phyloP scores from a whole-genome alignment of 2,329 filamentous ascomycete species.

The Alternaria novae-zelandiae region DNA sequence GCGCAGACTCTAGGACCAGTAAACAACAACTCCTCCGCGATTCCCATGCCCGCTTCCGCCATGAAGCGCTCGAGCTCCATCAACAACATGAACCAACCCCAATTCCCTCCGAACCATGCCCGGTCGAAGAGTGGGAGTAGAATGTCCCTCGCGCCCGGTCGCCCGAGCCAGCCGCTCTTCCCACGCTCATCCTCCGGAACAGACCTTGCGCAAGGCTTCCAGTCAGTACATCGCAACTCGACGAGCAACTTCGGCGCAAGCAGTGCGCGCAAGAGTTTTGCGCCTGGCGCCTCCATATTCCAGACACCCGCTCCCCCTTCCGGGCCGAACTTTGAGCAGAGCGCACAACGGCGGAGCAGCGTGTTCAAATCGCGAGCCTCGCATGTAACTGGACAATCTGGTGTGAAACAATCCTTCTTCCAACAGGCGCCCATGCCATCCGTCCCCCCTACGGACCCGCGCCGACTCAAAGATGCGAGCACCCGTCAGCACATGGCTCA shows the following conservation, averaged over 20 bases:
- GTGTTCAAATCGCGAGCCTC: slow-evolving; percentile 62
- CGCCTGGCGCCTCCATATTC: slow-evolving; percentile 61
- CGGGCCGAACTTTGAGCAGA: slow-evolving; percentile 61
- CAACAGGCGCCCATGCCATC: slow-evolving; percentile 82
- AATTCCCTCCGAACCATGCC: slow-evolving; percentile 66
- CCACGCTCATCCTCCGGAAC: slow-evolving; percentile 82
- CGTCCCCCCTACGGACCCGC: slow-evolving; percentile 83
- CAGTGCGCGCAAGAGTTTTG: slow-evolving; percentile 73
- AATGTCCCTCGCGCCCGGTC: slow-evolving; percentile 79
- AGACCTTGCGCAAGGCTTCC: slow-evolving; percentile 81
- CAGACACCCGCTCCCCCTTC: slow-evolving; percentile 54
- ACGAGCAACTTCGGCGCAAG: slow-evolving; percentile 69
- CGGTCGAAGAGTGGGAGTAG: slow-evolving; percentile 83
- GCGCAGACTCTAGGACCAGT: slow-evolving; percentile 82
- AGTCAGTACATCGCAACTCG: slow-evolving; percentile 84
- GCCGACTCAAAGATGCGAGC: slow-evolving; percentile 79
- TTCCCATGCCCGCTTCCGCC: slow-evolving; percentile 89
- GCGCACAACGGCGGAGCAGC: slow-evolving; percentile 75
- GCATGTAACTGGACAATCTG: slow-evolving; percentile 71
- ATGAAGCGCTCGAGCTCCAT: slow-evolving; percentile 91
- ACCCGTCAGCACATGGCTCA: slow-evolving; percentile 85
- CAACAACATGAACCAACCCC: slow-evolving; percentile 65
- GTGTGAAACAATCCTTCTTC: slow-evolving; percentile 89
- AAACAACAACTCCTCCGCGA: slow-evolving; percentile 75
- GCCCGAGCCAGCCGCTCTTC: slow-evolving; percentile 87